Percentiles rank a stretch among this genome's conserved stretches.
These are phyloP conservation scores for Mycena galericulata DNA, from an alignment of 768 basidiomycete genomes.

Conservation along the genomic window DNA sequence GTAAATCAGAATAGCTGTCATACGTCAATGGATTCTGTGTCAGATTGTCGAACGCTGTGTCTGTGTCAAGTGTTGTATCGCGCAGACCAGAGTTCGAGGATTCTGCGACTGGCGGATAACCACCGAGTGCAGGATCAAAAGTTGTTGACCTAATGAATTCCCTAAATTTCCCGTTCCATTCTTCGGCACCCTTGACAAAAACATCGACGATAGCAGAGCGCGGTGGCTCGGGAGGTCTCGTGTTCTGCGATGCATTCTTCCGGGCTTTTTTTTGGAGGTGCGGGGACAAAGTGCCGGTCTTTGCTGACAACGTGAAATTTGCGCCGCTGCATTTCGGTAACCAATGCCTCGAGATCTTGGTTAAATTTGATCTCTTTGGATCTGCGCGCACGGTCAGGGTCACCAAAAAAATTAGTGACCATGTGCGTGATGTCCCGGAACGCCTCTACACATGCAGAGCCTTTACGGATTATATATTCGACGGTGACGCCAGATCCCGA, in stretches of 20 bases:
- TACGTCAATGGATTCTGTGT: constrained; percentile 21
- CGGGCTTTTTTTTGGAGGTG: background rate
- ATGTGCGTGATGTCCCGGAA: constrained; percentile 1
- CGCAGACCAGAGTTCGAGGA: background rate
- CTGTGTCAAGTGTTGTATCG: constrained; percentile 25
- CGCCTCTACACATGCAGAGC: too few species aligned
- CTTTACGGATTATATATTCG: constrained; percentile 11
- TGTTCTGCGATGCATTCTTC: background rate
- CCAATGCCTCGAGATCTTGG: constrained; percentile 40
- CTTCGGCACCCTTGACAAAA: constrained; percentile 1
- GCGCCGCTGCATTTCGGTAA: constrained; percentile 34
- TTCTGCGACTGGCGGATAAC: constrained; percentile 34
- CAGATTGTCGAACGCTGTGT: constrained; percentile 33
- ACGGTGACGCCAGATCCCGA: constrained; percentile 34
- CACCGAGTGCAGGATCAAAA: constrained; percentile 38
- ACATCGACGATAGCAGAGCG: constrained; percentile 8
- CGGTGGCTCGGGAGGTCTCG: background rate
- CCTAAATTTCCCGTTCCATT: constrained; percentile 37
- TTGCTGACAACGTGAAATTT: constrained; percentile 25
- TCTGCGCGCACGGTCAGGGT: constrained; percentile 33
- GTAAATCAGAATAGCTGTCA: constrained; percentile 30
- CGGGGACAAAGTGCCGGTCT: constrained; percentile 26
- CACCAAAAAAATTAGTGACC: constrained; percentile 12
- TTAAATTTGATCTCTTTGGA: constrained; percentile 38
- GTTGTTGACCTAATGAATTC: constrained; percentile 38